Evolutionary conservation across 208 protist genomes (phyloP), one percentile per base, ranked within the genome.

Genomic region (Leishmania mexicana): DNA sequence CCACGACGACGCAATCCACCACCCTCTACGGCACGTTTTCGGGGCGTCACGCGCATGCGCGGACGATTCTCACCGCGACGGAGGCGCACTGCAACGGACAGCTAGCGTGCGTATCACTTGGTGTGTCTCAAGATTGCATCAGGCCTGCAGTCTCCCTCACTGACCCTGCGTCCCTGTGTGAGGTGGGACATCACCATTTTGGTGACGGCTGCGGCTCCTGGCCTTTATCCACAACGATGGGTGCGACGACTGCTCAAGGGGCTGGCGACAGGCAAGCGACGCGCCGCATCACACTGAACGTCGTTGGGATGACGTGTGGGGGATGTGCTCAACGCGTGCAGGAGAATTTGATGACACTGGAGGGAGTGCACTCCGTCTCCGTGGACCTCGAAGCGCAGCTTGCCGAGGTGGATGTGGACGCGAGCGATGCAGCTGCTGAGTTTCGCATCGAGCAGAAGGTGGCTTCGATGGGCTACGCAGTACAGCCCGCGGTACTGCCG

Each of bases 281-380:
- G 28, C 47, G n/a, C n/a, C 24, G 67, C 80, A 47, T 67, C 53
- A 60, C 57, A 13, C 28, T 85, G n/a, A 57, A 31, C 54, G 84
- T 95, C 24, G 79, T 58, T 3, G 95, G 94, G 42, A 97, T 96
- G 94, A 92, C 90, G 62, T 97, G 94, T 79, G 80, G 79, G 40
- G 83, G 84, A 15, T 96, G 93, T 70, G 87, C 93, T 13, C 74
- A 60, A 49, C 81, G 81, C 15, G 84, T 97, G 28, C 87, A 92
- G 72, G 83, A 72, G 54, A 74, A 47, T 2, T 58, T 95, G 45
- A 38, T 42, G 28, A 7, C 47, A 15, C 4, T 89, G 15, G 1
- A 11, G 3, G 88, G 87, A 58, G 89, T 96, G 53, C 40, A 60
- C 10, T 73, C 70, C 7, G 85, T 76, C 1, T 40, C 72, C 17